Base-by-base conservation (phyloP, 805 yeast species). In the Cyberlindnera galapagoensis region DNA sequence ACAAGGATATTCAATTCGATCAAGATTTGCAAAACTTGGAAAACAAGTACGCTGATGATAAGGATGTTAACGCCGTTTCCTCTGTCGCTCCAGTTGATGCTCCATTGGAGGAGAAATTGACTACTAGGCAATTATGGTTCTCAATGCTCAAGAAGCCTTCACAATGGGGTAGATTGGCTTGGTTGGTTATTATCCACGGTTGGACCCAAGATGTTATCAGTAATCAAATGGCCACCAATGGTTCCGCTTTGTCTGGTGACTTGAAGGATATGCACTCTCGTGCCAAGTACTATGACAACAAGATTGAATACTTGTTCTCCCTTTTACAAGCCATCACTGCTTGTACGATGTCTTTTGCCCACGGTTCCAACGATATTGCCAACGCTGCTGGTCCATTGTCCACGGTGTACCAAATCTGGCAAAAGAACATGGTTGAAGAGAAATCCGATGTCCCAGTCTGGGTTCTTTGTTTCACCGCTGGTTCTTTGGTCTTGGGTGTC, bases 341-440 rank as follows among this genome's bases (percentile, higher is more conserved):
- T 11, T 70, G 76, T 44, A 80, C 86, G 31, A 79, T 80, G 80
- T 80, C 88, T 2, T 79, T 81, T 56, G 84, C 88, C 6, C 90
- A 80, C 51, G 90, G 90, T 35, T 78, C 90, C 24, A 80, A 80
- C 51, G 90, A 80, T 59, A 78, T 81, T 41, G 69, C 86, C 30
- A 80, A 80, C 47, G 87, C 90, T 23, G 71, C 82, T 20, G 88
- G 86, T 43, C 88, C 90, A 21, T 63, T 78, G 45, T 61, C 86
- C 27, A 68, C 86, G 10, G 69, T 80, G 15, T 80, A 76, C 53
- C 56, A 65, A 26, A 63, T 76, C 17, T 80, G 87, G 86, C 54
- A 54, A 15, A 56, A 73, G 21, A 73, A 76, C 44, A 51, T 59
- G 4, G 60, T 64, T 30, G 40, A 48, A 5, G 13, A 40, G 3